These are phyloP conservation scores for Heliamphora exappendiculata DNA, from an alignment of 148 eudicot genomes.

Conservation along the genomic window DNA sequence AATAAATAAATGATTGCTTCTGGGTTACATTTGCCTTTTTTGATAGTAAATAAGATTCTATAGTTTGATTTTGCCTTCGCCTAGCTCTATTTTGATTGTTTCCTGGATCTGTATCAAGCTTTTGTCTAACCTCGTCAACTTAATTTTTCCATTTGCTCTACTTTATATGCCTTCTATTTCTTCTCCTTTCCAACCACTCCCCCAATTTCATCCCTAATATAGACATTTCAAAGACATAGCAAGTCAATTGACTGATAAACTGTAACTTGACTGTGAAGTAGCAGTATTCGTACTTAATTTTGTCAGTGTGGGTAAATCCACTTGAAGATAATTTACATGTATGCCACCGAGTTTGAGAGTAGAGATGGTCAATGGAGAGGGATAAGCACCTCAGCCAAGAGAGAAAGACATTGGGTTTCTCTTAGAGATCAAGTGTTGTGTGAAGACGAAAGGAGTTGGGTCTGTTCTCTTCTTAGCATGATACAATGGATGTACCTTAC, in stretches of 20 bases:
- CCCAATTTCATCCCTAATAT: not conserved
- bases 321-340: not conserved
- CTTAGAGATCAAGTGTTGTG: no score
- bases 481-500: no score
- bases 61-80: not conserved
- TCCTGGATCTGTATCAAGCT: not conserved
- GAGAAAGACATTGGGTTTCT: no score
- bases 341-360: not conserved
- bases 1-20: not conserved
- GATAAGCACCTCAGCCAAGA: no score
- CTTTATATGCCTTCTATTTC: not conserved
- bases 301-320: no score
- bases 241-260: not conserved
- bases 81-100: not conserved
- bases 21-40: no score
- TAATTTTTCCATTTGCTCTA: no score
- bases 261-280: not conserved
- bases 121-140: not conserved
- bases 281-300: not conserved
- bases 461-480: no score
- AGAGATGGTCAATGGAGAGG: no score
- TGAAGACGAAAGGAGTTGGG: no score
- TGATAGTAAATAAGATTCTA: no score
- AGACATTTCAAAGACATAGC: not conserved
- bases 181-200: not conserved